These are phyloP conservation scores for Trifolium subterraneum DNA, from an alignment of 306 rosid species.

Conservation along the genomic window DNA sequence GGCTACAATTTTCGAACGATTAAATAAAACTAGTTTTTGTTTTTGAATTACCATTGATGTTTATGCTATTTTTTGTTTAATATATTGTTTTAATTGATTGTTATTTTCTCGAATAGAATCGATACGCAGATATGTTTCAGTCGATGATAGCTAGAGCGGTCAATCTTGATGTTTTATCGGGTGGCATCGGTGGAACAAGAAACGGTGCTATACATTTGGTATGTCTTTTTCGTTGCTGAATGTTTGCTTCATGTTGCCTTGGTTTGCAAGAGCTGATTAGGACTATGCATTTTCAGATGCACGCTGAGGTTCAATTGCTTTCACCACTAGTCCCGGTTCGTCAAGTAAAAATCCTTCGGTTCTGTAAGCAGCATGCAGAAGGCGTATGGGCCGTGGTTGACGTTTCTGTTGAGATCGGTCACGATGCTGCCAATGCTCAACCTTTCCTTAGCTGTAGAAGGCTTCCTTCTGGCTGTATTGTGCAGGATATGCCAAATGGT, in stretches of 20 bases:
- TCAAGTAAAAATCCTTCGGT: conserved; percentile 71
- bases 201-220: conserved; percentile 85
- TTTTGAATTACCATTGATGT: neutral
- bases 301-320: conserved; percentile 81
- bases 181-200: conserved; percentile 72
- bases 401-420: conserved; percentile 72
- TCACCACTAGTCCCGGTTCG: conserved; percentile 87
- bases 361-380: conserved; percentile 90
- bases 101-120: conserved; percentile 56
- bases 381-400: conserved; percentile 95
- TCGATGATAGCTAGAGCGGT: conserved; percentile 72
- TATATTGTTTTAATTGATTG: conserved; percentile 37
- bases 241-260: conserved; percentile 7
- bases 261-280: conserved; percentile 23
- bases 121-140: conserved; percentile 87
- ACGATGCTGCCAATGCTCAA: conserved; percentile 51
- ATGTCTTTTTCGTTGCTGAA: conserved; percentile 34
- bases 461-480: conserved; percentile 91
- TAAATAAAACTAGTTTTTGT: neutral
- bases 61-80: conserved; percentile 21
- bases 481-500: conserved; percentile 94
- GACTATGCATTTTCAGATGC: conserved; percentile 59
- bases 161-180: conserved; percentile 65
- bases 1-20: neutral
- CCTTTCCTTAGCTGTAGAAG: conserved; percentile 65